Conservation (phyloP, 352 stramenopile genomes). For the Phytophthora cactorum region DNA sequence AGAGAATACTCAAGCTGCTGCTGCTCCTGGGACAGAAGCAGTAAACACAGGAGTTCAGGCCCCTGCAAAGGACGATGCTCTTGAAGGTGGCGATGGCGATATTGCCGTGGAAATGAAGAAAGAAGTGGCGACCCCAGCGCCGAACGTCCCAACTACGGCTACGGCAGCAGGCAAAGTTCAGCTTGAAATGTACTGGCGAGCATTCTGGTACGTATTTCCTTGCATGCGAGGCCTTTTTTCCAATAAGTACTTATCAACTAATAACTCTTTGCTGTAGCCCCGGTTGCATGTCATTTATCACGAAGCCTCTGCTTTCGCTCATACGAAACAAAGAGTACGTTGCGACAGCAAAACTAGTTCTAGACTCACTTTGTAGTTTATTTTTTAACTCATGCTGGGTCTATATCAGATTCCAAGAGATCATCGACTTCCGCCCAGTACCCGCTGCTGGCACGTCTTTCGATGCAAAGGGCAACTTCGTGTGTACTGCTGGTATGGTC, state of each 20-base stretch:
- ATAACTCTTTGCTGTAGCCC: constrained; percentile 41
- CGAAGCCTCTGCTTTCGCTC: constrained; percentile 63
- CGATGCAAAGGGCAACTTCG: constrained; percentile 65
- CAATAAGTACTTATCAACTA: constrained; percentile 3
- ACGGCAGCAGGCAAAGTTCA: constrained; percentile 51
- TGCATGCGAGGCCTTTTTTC: neutral
- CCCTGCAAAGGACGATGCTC: constrained; percentile 18
- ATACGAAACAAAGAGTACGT: constrained; percentile 65
- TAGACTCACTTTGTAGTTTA: neutral
- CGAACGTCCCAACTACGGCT: constrained; percentile 6
- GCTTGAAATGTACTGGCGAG: constrained; percentile 81
- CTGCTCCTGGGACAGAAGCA: constrained; percentile 9
- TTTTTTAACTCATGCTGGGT: constrained; percentile 11
- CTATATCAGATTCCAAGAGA: constrained; percentile 63
- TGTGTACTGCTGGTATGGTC: constrained; percentile 68
- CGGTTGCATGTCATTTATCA: constrained; percentile 80
- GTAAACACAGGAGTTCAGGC: constrained; percentile 14
- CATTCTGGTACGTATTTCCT: constrained; percentile 68
- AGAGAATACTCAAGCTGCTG: constrained; percentile 10
- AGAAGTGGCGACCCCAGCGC: constrained; percentile 29
- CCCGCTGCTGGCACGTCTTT: constrained; percentile 71
- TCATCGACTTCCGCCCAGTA: constrained; percentile 73
- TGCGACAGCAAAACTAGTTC: neutral
- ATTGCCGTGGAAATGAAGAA: constrained; percentile 47
- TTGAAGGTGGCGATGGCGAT: constrained; percentile 34